Conservation (phyloP, 1,139 yeast species). For the Kodamaea sp. region DNA sequence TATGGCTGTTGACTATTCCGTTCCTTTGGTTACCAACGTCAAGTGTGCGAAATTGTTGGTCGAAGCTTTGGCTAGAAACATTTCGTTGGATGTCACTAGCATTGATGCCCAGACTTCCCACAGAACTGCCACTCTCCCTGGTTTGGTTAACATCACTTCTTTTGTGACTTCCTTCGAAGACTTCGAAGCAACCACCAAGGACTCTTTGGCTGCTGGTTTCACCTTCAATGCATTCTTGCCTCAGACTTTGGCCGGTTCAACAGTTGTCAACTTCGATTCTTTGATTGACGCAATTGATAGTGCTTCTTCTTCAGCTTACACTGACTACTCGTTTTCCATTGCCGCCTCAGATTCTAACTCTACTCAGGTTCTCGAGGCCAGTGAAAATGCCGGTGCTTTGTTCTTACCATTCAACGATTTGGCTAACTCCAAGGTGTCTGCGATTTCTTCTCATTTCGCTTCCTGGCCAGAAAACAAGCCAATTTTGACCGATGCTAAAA, state of each 20-base stretch:
- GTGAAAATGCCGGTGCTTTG: conserved; percentile 73
- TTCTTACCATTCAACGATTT: conserved; percentile 80
- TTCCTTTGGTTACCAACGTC: conserved; percentile 96
- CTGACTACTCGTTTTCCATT: conserved; percentile 80
- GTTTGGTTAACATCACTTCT: conserved; percentile 79
- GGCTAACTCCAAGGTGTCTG: conserved; percentile 66
- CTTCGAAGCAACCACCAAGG: conserved; percentile 67
- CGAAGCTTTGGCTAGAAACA: conserved; percentile 83
- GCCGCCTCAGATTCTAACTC: conserved; percentile 80
- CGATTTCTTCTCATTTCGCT: conserved; percentile 76
- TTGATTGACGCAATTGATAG: conserved; percentile 63
- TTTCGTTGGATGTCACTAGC: conserved; percentile 66
- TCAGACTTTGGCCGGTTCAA: conserved; percentile 61
- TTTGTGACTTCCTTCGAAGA: conserved; percentile 71
- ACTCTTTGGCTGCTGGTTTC: conserved; percentile 83
- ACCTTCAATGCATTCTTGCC: conserved; percentile 84
- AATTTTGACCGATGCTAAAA: conserved; percentile 87
- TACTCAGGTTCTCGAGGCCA: conserved; percentile 59
- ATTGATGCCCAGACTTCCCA: conserved; percentile 93
- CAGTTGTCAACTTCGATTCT: conserved; percentile 64
- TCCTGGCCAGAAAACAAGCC: conserved; percentile 86
- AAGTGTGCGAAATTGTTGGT: conserved; percentile 94
- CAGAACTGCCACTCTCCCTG: conserved; percentile 79
- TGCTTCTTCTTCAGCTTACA: conserved; percentile 62
- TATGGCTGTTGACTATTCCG: conserved; percentile 98